Evolutionary conservation across 2,329 filamentous ascomycete genomes (phyloP).

Genomic region (Calonectria pauciramosa): DNA sequence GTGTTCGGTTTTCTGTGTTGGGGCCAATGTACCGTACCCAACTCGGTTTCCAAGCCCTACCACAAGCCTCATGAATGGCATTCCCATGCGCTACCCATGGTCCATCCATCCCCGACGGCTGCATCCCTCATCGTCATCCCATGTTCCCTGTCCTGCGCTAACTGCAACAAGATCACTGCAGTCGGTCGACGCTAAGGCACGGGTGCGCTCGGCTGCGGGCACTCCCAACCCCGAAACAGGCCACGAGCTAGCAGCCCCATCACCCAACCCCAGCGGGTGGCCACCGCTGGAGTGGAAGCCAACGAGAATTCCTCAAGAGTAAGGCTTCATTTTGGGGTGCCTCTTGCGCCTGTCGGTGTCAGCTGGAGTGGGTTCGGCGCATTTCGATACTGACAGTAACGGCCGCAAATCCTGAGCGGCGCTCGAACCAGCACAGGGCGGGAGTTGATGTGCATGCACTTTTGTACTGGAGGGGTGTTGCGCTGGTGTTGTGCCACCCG

Average conservation of each 20-base stretch:
- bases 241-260: slow-evolving; percentile 33
- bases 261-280: slow-evolving; percentile 25
- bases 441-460: background rate
- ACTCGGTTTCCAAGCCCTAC: slow-evolving; percentile 1
- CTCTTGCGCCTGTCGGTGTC: slow-evolving; percentile 11
- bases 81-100: slow-evolving; percentile 16
- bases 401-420: slow-evolving; percentile 12
- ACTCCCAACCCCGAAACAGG: slow-evolving; percentile 44
- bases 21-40: background rate
- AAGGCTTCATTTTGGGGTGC: slow-evolving; percentile 22
- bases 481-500: slow-evolving; percentile 5
- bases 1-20: background rate
- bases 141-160: slow-evolving; percentile 42
- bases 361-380: slow-evolving; percentile 32
- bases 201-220: slow-evolving; percentile 41
- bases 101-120: slow-evolving; percentile 27
- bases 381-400: slow-evolving; percentile 27
- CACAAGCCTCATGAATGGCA: slow-evolving; percentile 16
- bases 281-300: slow-evolving; percentile 36
- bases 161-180: slow-evolving; percentile 25
- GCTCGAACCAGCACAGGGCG: background rate
- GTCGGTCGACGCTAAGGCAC: slow-evolving; percentile 41
- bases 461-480: slow-evolving; percentile 4
- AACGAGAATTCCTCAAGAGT: slow-evolving; percentile 33
- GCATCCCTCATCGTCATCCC: slow-evolving; percentile 23